Percentiles rank a stretch among this genome's conserved stretches.
phyloP scores from a whole-genome alignment of 2,329 filamentous ascomycete genomes.

The Aspergillus fructus region DNA sequence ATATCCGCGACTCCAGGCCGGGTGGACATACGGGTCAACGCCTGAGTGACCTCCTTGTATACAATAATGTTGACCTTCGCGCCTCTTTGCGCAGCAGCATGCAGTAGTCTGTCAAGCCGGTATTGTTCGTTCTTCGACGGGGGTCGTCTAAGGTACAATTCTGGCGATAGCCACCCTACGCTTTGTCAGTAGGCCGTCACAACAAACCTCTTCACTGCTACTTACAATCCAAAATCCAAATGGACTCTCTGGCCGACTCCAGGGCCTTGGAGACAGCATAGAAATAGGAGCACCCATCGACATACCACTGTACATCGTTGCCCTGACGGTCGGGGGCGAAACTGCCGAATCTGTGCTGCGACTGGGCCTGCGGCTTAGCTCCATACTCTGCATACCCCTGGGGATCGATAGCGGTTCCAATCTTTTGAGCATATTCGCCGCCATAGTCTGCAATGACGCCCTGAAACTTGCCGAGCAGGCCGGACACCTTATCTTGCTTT shows the following conservation, averaged over 20 bases:
- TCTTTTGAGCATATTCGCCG: conserved; percentile 50
- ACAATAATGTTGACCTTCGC: conserved; percentile 84
- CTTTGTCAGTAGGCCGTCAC: conserved; percentile 4
- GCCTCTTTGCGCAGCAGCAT: conserved; percentile 77
- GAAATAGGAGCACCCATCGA: conserved; percentile 81
- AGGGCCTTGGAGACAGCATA: conserved; percentile 79
- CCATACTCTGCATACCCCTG: conserved; percentile 49
- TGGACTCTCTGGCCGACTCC: conserved; percentile 71
- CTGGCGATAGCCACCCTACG: conserved; percentile 76
- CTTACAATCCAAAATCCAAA: conserved; percentile 79
- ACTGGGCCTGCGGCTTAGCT: conserved; percentile 39
- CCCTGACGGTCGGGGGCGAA: conserved; percentile 73
- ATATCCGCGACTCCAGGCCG: neutral
- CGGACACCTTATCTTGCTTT: conserved; percentile 41
- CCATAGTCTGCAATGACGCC: conserved; percentile 52
- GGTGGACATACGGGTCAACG: conserved; percentile 68
- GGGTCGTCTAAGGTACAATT: conserved; percentile 80
- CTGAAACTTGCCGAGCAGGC: conserved; percentile 57
- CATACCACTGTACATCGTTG: conserved; percentile 80
- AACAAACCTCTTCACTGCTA: neutral
- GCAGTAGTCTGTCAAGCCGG: conserved; percentile 77
- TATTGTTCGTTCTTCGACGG: conserved; percentile 80
- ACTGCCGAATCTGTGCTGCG: conserved; percentile 55
- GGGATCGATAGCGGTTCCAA: conserved; percentile 48
- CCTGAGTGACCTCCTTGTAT: conserved; percentile 86